Conservation (phyloP, 2,329 filamentous ascomycete genomes). For the Aspergillus floridensis region DNA sequence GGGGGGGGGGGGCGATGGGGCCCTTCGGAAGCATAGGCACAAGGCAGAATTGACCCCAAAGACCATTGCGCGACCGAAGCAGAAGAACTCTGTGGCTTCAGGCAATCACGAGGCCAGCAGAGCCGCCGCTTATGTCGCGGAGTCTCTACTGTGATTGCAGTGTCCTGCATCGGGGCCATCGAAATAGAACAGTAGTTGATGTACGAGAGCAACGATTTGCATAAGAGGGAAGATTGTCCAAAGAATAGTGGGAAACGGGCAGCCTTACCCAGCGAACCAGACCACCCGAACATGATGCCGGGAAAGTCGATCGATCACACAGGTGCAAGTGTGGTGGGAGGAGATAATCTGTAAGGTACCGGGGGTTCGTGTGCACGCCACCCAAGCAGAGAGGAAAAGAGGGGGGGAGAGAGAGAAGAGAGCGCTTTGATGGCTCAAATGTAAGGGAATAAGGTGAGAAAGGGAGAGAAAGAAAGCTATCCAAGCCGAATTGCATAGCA, state of each 20-base stretch:
- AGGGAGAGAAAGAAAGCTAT: background rate
- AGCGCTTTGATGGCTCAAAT: background rate
- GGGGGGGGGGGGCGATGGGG: too few species aligned
- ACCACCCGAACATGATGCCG: constrained; percentile 36
- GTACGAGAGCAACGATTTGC: background rate
- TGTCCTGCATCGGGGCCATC: background rate
- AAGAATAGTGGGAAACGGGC: background rate
- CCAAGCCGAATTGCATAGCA: background rate
- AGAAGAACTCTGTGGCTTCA: background rate
- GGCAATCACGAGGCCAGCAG: background rate
- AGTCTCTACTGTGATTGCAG: background rate
- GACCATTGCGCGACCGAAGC: background rate
- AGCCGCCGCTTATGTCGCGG: background rate
- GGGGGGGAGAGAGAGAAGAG: background rate
- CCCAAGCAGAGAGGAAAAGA: background rate
- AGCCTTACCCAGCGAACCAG: constrained; percentile 32
- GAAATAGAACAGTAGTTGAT: background rate
- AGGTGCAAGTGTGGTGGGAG: background rate
- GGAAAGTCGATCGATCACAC: background rate
- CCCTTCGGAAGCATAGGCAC: background rate
- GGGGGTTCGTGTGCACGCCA: background rate
- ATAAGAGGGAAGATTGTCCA: background rate
- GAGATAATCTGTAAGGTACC: background rate
- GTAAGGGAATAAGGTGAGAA: background rate
- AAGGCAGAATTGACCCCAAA: background rate